Evolutionary conservation across 768 basidiomycete species (phyloP), one percentile per base, ranked within the genome.

Genomic region (Leucosporidium scottii): DNA sequence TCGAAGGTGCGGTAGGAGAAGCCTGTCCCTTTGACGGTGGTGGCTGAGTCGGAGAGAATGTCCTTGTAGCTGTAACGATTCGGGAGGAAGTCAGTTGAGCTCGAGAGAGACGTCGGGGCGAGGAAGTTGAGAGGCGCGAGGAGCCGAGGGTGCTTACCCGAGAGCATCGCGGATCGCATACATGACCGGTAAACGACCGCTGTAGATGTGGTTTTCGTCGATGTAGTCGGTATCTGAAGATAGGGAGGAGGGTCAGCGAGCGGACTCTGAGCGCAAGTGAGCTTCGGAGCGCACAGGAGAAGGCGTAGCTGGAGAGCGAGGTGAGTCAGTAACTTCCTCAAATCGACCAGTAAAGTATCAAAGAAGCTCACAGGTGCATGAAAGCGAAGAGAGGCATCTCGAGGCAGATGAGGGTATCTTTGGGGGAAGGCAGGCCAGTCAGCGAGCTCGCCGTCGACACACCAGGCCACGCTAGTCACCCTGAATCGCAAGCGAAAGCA

Each of bases 371-470:
- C 57, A 89, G 85, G 80, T 99, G 96, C 9, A 92, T 89, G 62
- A 96, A 81, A 3, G 96, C 94, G 76, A 98, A 98, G 67, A 98
- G 79, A 0, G 96, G 94, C 94, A 99, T 97, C 79, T 99, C 94
- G 69, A 93, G 80, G 79, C 93, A 96, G 74, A 97, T 91, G 66
- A 98, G 82, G 12, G 87, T 85, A 78, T 99, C 94, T 21, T 87
- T 90, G 13, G 10, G 39, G 15, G 39, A 17, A 44, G 39, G 39
- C 7, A 12, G 0, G 5, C 18, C 12, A 28, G 30, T 56, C 28
- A 56, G 54, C 30, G 12, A 13, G 5, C 28, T 44, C 39, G 34
- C 10, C 10, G 10, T 10, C 28, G 13, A 1, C 28, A 17, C 15
- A 30, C 30, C 7, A 2, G 28, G 27, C 30, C 10, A 21, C 10